Evolutionary conservation across 495 filamentous ascomycete species (phyloP), one percentile per base, ranked within the genome.

Genomic region (Penicillium soppii): DNA sequence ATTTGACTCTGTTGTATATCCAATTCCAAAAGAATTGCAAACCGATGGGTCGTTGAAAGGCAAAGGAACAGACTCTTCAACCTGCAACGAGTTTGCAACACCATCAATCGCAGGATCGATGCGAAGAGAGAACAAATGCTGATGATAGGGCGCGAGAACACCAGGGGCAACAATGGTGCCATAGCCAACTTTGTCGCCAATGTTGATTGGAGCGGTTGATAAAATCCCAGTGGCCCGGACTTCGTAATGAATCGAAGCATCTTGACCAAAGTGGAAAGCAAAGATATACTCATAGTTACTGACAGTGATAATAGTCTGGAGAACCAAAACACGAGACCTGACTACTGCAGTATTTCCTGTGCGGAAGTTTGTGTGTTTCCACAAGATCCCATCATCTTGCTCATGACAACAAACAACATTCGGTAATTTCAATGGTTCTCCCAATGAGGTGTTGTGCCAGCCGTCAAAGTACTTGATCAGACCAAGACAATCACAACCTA

Each of bases 261-360:
- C 86, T 54, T 91, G 90, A 61, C 87, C 85, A 70, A 97, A 90
- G 42, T 88, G 79, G 67, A 87, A 97, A 4, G 87, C 83, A 41
- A 97, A 78, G 49, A 96, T 87, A 56, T 92, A 92, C 62, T 92
- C 89, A 69, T 92, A 92, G 71, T 92, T 92, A 42, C 82, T 81
- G 19, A 92, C 82, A 0, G 89, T 92, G 61, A 89, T 83, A 60
- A 90, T 89, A 21, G 84, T 86, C 50, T 92, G 89, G 8, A 87
- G 53, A 30, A 87, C 76, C 1, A 87, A 66, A 38, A 80, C 75
- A 5, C 84, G 67, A 20, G 75, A 76, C 20, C 83, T 74, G 2
- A 74, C 74, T 0, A 87, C 74, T 1, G 74, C 78, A 4, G 83
- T 80, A 19, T 79, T 72, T 21, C 73, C 66, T 8, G 82, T 86